Percentiles rank a stretch among this genome's conserved stretches.
Conservation (phyloP, 2,329 filamentous ascomycete genomes). For the Botryotinia calthae region DNA sequence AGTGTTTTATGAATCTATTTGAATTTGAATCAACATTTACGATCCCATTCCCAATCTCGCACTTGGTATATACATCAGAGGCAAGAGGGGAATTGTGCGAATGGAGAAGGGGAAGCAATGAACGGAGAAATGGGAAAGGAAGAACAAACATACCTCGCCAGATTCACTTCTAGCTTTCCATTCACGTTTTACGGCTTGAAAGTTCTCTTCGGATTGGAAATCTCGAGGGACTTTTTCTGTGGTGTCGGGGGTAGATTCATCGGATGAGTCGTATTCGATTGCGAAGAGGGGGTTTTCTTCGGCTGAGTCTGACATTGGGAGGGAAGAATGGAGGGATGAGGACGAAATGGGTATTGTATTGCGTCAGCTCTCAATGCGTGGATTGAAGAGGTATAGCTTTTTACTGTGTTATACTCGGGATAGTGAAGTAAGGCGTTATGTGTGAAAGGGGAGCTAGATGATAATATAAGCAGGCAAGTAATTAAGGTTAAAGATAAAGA, state of each 20-base stretch:
- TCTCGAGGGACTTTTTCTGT: conserved; percentile 34
- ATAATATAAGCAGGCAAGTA: not conserved
- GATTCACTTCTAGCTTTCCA: conserved; percentile 36
- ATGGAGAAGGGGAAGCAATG: not conserved
- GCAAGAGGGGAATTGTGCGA: not conserved
- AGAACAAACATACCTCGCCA: conserved; percentile 32
- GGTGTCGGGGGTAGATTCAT: conserved; percentile 28
- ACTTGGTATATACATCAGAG: not conserved
- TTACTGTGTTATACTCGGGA: too few relatives aligned
- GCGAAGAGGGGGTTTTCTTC: conserved; percentile 42
- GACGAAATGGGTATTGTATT: not conserved
- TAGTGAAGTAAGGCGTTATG: not conserved
- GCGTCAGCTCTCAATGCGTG: not conserved
- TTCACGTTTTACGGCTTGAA: conserved; percentile 28
- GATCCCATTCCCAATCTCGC: not conserved
- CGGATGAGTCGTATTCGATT: conserved; percentile 45
- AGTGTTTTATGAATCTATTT: conserved; percentile 33
- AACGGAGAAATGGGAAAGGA: not conserved
- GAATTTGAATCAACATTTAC: not conserved
- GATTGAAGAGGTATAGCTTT: not conserved
- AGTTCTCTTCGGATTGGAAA: conserved; percentile 37
- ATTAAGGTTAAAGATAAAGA: too few relatives aligned
- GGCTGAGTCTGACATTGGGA: conserved; percentile 29
- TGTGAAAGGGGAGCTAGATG: not conserved
- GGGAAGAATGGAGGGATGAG: too few relatives aligned